These are phyloP conservation scores for Balamuthia mandrillaris DNA, from an alignment of 208 protist species.

Conservation along the genomic window DNA sequence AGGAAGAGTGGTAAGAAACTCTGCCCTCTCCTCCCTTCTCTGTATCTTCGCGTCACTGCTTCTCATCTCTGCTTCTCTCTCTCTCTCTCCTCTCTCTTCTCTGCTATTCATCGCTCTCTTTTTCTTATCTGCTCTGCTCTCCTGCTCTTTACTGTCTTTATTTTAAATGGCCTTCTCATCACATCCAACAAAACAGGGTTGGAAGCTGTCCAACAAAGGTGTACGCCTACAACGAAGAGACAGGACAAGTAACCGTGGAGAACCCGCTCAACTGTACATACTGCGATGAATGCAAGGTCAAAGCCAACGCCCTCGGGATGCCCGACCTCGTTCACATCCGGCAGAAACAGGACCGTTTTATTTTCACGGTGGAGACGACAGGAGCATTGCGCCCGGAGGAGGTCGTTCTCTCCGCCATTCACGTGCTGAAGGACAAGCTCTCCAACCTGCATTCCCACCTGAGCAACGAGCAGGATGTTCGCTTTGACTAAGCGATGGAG, in stretches of 20 bases:
- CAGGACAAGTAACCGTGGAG: conserved; percentile 71
- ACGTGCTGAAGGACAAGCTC: conserved; percentile 37
- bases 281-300: conserved; percentile 85
- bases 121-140: background rate
- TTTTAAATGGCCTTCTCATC: too few species aligned
- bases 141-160: background rate
- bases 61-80: background rate
- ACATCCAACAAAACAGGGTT: conserved; percentile 56
- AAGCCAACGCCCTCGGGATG: conserved; percentile 59
- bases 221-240: conserved; percentile 75
- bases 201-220: conserved; percentile 84
- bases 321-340: conserved; percentile 48
- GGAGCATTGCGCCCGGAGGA: conserved; percentile 48
- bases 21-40: background rate
- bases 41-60: background rate
- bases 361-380: conserved; percentile 56
- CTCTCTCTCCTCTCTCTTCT: background rate
- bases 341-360: conserved; percentile 48
- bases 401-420: conserved; percentile 47
- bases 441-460: background rate
- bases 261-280: conserved; percentile 83
- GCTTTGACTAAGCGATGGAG: background rate
- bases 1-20: conserved; percentile 66
- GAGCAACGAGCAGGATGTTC: background rate
- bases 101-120: background rate